phyloP scores from a whole-genome alignment of 306 rosid genomes.

The Sindora glabra region DNA sequence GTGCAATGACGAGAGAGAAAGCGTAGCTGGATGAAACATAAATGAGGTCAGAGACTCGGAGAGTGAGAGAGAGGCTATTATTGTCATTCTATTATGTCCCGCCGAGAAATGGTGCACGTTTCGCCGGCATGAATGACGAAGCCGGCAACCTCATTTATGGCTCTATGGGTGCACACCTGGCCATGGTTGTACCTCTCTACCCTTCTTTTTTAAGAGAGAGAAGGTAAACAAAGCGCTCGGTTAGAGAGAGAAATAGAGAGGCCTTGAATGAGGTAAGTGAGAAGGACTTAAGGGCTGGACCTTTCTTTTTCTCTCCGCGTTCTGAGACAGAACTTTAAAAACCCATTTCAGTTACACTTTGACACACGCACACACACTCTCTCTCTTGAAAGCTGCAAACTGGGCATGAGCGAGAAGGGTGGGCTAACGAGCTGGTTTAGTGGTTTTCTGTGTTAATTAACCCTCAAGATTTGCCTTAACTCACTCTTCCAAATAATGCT shows the following conservation, averaged over 20 bases:
- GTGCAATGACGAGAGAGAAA: neutral
- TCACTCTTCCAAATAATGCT: constrained; percentile 51
- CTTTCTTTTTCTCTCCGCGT: constrained; percentile 13
- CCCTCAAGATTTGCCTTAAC: constrained; percentile 46
- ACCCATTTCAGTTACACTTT: constrained; percentile 58
- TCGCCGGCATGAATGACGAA: neutral
- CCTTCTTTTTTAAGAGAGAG: constrained; percentile 15
- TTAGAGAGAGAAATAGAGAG: neutral
- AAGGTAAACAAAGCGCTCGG: neutral
- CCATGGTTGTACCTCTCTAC: constrained; percentile 25
- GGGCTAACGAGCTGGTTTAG: constrained; percentile 1
- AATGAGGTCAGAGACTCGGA: constrained; percentile 14
- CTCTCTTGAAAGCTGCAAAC: neutral
- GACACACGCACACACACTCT: neutral
- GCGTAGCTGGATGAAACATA: neutral
- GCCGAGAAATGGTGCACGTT: constrained; percentile 11
- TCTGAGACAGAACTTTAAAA: constrained; percentile 41
- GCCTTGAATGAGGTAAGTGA: constrained; percentile 24
- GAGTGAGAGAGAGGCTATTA: constrained; percentile 6
- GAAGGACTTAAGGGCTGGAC: constrained; percentile 26
- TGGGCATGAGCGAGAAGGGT: neutral
- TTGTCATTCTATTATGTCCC: constrained; percentile 1
- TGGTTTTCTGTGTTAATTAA: neutral
- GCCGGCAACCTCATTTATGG: constrained; percentile 24
- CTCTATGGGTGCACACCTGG: constrained; percentile 29